Evolutionary conservation across 495 filamentous ascomycete genomes (phyloP).

Genomic region (Penicillium desertorum): DNA sequence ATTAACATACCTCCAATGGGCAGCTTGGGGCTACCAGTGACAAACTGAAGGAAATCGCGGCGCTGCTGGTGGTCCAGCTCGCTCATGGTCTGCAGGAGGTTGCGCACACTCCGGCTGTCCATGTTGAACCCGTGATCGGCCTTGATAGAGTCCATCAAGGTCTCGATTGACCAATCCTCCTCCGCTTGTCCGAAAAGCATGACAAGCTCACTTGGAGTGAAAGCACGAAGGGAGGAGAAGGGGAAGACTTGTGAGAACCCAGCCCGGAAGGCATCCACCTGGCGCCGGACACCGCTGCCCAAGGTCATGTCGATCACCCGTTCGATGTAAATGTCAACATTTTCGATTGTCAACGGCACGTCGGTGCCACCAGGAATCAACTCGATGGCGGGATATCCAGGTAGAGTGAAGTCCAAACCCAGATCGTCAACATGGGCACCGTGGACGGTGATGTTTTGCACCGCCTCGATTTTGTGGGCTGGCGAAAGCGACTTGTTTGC

Average conservation of each 20-base stretch:
- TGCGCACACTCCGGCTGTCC: constrained; percentile 95
- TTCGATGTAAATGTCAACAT: constrained; percentile 84
- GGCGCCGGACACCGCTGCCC: constrained; percentile 78
- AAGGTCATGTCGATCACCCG: constrained; percentile 90
- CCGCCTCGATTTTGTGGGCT: constrained; percentile 66
- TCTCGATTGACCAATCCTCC: constrained; percentile 97
- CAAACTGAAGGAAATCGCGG: constrained; percentile 96
- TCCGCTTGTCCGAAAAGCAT: constrained; percentile 93
- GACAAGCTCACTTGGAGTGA: constrained; percentile 95
- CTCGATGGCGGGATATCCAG: constrained; percentile 89
- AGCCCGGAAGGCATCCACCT: constrained; percentile 85
- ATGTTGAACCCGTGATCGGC: constrained; percentile 99
- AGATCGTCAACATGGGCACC: constrained; percentile 80
- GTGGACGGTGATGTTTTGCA: constrained; percentile 67
- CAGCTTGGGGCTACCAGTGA: constrained; percentile 96
- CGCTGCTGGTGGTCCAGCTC: constrained; percentile 72
- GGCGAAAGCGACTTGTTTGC: constrained; percentile 61
- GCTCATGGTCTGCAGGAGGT: constrained; percentile 93
- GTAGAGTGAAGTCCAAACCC: constrained; percentile 88
- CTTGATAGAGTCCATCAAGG: constrained; percentile 97
- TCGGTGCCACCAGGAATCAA: constrained; percentile 73
- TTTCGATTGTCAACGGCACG: constrained; percentile 77
- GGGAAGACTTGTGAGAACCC: constrained; percentile 98
- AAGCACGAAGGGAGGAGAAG: constrained; percentile 86
- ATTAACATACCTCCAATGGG: constrained; percentile 84